Evolutionary conservation across 306 rosid species (phyloP).

Genomic region (Elaeagnus macrophylla): DNA sequence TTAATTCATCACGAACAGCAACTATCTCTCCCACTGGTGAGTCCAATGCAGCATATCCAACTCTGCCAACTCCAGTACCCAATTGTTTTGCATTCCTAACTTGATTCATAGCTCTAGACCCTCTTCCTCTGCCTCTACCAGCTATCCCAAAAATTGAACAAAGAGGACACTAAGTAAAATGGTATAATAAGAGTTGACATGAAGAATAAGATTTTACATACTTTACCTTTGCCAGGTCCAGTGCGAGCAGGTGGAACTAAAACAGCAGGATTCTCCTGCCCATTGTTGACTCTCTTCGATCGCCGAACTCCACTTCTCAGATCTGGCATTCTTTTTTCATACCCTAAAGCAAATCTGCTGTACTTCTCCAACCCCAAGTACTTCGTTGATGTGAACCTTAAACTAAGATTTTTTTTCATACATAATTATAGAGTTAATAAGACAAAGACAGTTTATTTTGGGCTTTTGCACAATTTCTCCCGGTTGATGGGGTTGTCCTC

Average conservation of each 20-base stretch:
- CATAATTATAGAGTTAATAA: not conserved
- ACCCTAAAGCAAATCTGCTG: slow-evolving; percentile 11
- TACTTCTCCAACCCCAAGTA: slow-evolving; percentile 18
- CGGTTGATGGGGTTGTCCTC: too few species aligned
- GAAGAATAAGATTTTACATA: not conserved
- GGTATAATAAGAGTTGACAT: not conserved
- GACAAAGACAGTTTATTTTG: not conserved
- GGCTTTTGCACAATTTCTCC: not conserved
- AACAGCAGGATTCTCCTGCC: slow-evolving; percentile 23
- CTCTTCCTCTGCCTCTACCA: slow-evolving; percentile 31
- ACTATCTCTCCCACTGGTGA: slow-evolving; percentile 19
- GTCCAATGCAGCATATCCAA: slow-evolving; percentile 19
- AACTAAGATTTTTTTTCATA: slow-evolving; percentile 7
- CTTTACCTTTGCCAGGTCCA: slow-evolving; percentile 28
- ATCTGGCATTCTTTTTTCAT: slow-evolving; percentile 37
- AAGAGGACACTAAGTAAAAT: slow-evolving; percentile 1
- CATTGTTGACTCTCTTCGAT: slow-evolving; percentile 39
- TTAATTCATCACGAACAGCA: slow-evolving; percentile 23
- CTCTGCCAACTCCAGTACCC: slow-evolving; percentile 24
- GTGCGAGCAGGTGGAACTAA: slow-evolving; percentile 32
- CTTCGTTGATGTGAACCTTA: slow-evolving; percentile 3
- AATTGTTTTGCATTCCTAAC: slow-evolving; percentile 21
- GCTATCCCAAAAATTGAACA: slow-evolving; percentile 18
- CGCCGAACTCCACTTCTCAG: slow-evolving; percentile 40
- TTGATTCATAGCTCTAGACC: slow-evolving; percentile 34